Evolutionary conservation across 1,284 basidiomycete species (phyloP), one percentile per base, ranked within the genome.

Genomic region (Sutorius eximius): DNA sequence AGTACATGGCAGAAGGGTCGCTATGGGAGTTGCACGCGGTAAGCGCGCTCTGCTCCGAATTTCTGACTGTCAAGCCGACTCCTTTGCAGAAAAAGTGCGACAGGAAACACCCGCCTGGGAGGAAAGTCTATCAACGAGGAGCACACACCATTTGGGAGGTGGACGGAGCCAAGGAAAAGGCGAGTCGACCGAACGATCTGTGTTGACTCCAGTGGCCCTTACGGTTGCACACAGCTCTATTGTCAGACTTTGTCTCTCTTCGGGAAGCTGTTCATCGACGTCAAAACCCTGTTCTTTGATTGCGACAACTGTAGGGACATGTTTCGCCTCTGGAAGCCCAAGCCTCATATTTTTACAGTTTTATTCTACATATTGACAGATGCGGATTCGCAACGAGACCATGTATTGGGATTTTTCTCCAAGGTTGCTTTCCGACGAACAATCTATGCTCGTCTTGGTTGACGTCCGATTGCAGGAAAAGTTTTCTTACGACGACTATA

Each of bases 211-310:
- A 27, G 24, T 43, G 15, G 4, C 12, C 18, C 37, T 58, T 5
- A 63, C 15, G 13, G 4, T 29, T 37, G 5, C 18, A 27, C 55
- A 5, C 66, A 96, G 93, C 80, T 98, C 11, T 99, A 96, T 68
- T 97, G 93, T 70, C 96, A 98, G 72, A 96, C 96, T 66, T 76
- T 99, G 29, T 91, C 93, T 32, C 79, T 99, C 3, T 98, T 98
- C 66, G 96, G 95, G 41, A 99, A 99, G 71, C 79, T 98, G n/a
- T 99, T 99, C 73, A 98, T 99, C 67, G 96, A 98, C 67, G 91
- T 96, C 67, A 99, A 99, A 78, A 97, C 95, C 2, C 79, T 98
- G 33, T 98, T 94, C 75, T 99, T 96, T 68, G 95, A 99, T 65
- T 86, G 83, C 55, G 89, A 91, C 62, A 89, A 89, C 63, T 92